A percentile compares a stretch with the other conserved stretches of the same genome.
Evolutionary conservation across 2,329 filamentous ascomycete species (phyloP).

Genomic region (Zymoseptoria pseudotritici): DNA sequence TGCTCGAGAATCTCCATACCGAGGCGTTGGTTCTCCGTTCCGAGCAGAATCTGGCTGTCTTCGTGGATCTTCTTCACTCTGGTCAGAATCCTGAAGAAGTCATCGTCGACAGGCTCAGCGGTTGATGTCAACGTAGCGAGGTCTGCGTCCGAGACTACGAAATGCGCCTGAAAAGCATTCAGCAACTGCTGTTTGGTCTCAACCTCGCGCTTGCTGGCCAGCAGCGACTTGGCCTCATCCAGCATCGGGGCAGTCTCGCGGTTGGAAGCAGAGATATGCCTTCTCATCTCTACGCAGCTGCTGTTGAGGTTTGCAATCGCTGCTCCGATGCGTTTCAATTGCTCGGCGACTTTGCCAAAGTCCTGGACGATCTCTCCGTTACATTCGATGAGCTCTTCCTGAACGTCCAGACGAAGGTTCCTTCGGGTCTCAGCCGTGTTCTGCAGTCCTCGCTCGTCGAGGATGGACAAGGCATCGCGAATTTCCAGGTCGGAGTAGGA

Average conservation of each 20-base stretch:
- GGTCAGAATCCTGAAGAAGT: slow-evolving; percentile 69
- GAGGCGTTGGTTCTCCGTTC: slow-evolving; percentile 79
- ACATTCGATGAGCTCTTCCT: slow-evolving; percentile 86
- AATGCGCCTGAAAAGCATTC: slow-evolving; percentile 70
- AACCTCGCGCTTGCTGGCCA: slow-evolving; percentile 64
- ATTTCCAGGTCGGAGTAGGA: slow-evolving; percentile 93
- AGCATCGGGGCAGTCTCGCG: slow-evolving; percentile 66
- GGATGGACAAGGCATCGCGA: slow-evolving; percentile 68
- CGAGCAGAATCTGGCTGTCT: slow-evolving; percentile 82
- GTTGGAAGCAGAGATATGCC: slow-evolving; percentile 67
- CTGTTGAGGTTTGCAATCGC: slow-evolving; percentile 72
- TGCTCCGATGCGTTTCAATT: slow-evolving; percentile 75
- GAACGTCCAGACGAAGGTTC: slow-evolving; percentile 70
- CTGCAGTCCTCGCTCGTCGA: slow-evolving; percentile 63
- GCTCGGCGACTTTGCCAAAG: slow-evolving; percentile 86
- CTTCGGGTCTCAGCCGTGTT: slow-evolving; percentile 75
- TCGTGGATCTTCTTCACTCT: slow-evolving; percentile 80
- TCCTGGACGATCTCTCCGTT: slow-evolving; percentile 84
- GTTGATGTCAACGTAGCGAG: slow-evolving; percentile 66
- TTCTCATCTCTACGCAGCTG: slow-evolving; percentile 72
- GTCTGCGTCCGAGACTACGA: slow-evolving; percentile 77
- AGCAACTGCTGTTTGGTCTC: slow-evolving; percentile 76
- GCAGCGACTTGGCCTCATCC: slow-evolving; percentile 66
- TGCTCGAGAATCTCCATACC: slow-evolving; percentile 89
- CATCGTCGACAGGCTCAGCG: slow-evolving; percentile 74